Evolutionary conservation across 495 filamentous ascomycete genomes (phyloP), one percentile per base, ranked within the genome.

Genomic region (Talaromyces liani): DNA sequence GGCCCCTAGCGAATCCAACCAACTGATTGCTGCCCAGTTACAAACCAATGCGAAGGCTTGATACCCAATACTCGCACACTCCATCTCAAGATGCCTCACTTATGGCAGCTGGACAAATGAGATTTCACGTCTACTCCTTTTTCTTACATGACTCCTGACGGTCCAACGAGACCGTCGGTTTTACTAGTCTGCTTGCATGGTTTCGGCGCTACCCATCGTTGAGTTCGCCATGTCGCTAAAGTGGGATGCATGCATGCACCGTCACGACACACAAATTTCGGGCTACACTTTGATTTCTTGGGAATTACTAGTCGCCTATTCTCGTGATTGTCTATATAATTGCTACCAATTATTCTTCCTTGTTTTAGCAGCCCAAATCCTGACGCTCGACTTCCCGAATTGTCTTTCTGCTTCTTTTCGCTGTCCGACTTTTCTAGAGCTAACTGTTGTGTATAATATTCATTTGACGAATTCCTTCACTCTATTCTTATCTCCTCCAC

Each of bases 61-160:
- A 72, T 79, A 76, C 77, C 77, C 77, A 79, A 79, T 56, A 27
- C 53, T 9, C 24, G 20, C 53, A 2, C 53, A 27, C 22, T 75
- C 69, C 29, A 31, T 25, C 56, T 57, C 55, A 63, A 66, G 67
- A 69, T 70, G 66, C 65, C 68, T 63, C 62, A 39, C 39, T 71
- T 67, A 75, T 75, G 73, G 75, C 45, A 62, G 24, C 22, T 24
- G 65, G 61, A 63, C 63, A 65, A 65, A 72, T 53, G 64, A 75
- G 39, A 70, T 66, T 24, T 61, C 66, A 62, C 68, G 57, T 65
- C 67, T 69, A 68, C 62, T 63, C 56, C 57, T 66, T 64, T 60
- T 63, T 58, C 45, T 66, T 68, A 62, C 58, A 56, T 56, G 53
- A 27, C 10, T 8, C 3, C 22, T 56, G 6, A 56, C 12, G 20